phyloP scores from a whole-genome alignment of 257 asterid species.

The Ajuga chamaepitys region DNA sequence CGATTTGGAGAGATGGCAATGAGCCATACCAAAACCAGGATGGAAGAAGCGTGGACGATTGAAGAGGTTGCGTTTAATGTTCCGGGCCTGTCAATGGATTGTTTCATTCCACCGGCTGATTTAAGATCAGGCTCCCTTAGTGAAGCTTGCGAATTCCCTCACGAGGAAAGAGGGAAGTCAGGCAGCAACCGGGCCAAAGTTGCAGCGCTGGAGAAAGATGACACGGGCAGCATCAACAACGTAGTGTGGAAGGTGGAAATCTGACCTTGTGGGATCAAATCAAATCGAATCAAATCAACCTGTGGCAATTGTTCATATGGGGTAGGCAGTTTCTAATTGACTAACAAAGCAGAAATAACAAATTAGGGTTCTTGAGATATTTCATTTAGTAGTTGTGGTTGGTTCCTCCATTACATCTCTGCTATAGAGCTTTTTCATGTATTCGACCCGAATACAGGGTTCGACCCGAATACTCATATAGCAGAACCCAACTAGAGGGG shows the following conservation, averaged over 20 bases:
- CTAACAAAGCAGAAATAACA: slow-evolving; percentile 47
- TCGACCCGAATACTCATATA: slow-evolving; percentile 18
- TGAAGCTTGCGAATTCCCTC: slow-evolving; percentile 75
- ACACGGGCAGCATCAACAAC: slow-evolving; percentile 30
- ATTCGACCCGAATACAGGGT: slow-evolving; percentile 14
- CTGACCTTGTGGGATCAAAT: slow-evolving; percentile 37
- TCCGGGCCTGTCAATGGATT: slow-evolving; percentile 86
- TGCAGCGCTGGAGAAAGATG: slow-evolving; percentile 55
- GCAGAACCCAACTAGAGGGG: slow-evolving; percentile 44
- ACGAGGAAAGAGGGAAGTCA: slow-evolving; percentile 53
- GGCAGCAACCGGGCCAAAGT: slow-evolving; percentile 49
- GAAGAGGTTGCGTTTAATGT: slow-evolving; percentile 93
- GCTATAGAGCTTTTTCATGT: slow-evolving; percentile 27
- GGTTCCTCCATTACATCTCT: slow-evolving; percentile 23
- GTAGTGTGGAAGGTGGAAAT: slow-evolving; percentile 62
- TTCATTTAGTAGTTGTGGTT: not conserved
- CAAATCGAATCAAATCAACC: too few relatives aligned
- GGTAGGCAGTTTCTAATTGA: slow-evolving; percentile 42
- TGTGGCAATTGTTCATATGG: slow-evolving; percentile 43
- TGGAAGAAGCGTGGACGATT: slow-evolving; percentile 98
- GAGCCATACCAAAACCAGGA: slow-evolving; percentile 92
- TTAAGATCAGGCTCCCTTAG: slow-evolving; percentile 63
- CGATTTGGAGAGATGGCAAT: slow-evolving; percentile 92
- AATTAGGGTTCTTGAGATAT: slow-evolving; percentile 22
- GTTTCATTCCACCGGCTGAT: slow-evolving; percentile 90